These are phyloP conservation scores for Selaginella moellendorffii DNA, from an alignment of 75 land plant genomes.

Conservation along the genomic window DNA sequence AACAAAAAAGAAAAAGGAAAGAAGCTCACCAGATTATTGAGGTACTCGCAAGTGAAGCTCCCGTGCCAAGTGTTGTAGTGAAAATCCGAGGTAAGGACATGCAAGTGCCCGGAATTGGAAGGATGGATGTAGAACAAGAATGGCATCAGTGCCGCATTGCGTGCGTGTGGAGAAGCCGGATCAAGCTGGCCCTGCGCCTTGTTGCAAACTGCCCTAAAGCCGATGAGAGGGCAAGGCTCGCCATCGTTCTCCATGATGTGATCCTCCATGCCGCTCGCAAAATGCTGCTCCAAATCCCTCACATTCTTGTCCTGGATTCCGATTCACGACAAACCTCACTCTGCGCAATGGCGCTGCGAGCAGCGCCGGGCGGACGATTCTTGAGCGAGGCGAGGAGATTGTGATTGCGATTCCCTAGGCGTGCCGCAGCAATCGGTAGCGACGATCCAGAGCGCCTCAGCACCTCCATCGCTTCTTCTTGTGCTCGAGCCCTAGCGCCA, in stretches of 20 bases:
- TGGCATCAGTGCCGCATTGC: slow-evolving; percentile 17
- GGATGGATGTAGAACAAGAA: slow-evolving; percentile 15
- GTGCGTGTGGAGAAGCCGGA: slow-evolving; percentile 16
- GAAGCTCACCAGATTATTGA: slow-evolving; percentile 11
- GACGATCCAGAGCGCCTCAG: not conserved
- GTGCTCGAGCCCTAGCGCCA: not conserved
- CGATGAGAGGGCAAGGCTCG: not conserved
- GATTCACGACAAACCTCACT: not conserved
- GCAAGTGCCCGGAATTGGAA: slow-evolving; percentile 12
- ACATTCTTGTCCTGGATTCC: not conserved
- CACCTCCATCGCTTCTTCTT: not conserved
- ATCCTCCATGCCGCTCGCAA: not conserved
- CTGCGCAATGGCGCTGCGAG: not conserved
- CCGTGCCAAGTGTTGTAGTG: slow-evolving; percentile 18
- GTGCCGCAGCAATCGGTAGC: too few species aligned
- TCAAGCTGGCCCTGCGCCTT: slow-evolving; percentile 15
- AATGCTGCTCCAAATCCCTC: not conserved
- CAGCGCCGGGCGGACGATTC: not conserved
- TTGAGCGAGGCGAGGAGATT: not conserved
- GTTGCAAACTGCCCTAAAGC: slow-evolving; percentile 15
- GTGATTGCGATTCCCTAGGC: too few species aligned
- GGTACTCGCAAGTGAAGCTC: slow-evolving; percentile 13
- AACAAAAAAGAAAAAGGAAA: not conserved
- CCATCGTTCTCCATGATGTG: not conserved
- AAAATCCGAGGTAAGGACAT: slow-evolving; percentile 15